These are phyloP conservation scores for Penicillium sp. DNA, from an alignment of 2,329 filamentous ascomycete species.

Conservation along the genomic window DNA sequence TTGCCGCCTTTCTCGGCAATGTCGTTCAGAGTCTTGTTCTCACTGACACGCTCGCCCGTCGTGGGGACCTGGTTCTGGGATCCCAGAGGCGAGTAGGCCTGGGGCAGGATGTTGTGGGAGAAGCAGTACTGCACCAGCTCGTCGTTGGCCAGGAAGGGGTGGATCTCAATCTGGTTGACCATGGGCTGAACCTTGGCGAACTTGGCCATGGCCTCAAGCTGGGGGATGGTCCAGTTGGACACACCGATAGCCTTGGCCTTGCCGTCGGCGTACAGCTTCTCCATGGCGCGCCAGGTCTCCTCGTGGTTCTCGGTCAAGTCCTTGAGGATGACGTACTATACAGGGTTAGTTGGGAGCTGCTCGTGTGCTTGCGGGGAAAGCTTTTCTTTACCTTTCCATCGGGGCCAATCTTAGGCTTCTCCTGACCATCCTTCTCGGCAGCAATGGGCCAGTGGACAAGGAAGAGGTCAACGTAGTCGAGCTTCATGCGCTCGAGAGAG, in stretches of 20 bases:
- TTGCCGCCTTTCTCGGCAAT: conserved; percentile 58
- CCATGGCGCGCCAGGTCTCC: conserved; percentile 65
- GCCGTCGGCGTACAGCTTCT: conserved; percentile 58
- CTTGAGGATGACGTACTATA: conserved; percentile 60
- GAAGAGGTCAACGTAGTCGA: conserved; percentile 72
- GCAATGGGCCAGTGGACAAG: conserved; percentile 53
- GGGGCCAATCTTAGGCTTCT: conserved; percentile 48
- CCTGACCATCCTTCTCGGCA: conserved; percentile 50
- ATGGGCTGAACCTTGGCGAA: conserved; percentile 43
- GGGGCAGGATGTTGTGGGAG: conserved; percentile 40
- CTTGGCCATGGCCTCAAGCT: conserved; percentile 47
- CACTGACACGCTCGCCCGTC: conserved; percentile 64
- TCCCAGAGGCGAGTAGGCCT: conserved; percentile 50
- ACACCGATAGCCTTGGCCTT: conserved; percentile 70
- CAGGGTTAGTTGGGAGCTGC: conserved; percentile 7
- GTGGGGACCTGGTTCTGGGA: conserved; percentile 67
- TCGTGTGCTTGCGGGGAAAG: neutral
- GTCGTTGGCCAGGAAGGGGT: conserved; percentile 49
- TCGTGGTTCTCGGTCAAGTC: conserved; percentile 63
- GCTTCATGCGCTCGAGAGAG: conserved; percentile 62
- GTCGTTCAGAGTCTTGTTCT: conserved; percentile 57
- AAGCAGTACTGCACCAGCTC: conserved; percentile 45
- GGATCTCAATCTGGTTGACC: conserved; percentile 48
- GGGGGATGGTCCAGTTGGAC: conserved; percentile 65
- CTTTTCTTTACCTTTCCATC: conserved; percentile 49